A percentile compares a stretch with the other conserved stretches of the same genome.
Evolutionary conservation across 192 early-diverging fungal genomes (phyloP).

Genomic region (Pilobolus umbonatus): DNA sequence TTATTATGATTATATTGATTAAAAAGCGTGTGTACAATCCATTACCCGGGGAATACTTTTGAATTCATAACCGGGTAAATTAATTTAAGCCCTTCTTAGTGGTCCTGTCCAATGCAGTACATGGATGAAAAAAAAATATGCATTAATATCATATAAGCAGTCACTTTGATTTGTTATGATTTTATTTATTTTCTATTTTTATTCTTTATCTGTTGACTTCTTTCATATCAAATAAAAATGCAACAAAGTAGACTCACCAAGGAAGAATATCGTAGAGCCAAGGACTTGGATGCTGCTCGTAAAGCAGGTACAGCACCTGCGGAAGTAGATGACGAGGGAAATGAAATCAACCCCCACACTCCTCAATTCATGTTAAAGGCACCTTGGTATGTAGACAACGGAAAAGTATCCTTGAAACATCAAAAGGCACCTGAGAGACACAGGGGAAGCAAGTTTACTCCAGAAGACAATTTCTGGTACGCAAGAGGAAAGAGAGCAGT

Average conservation of each 20-base stretch:
- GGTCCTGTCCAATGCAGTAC: too few relatives aligned
- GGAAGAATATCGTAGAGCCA: slow-evolving; percentile 87
- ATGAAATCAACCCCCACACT: slow-evolving; percentile 98
- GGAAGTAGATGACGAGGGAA: slow-evolving; percentile 81
- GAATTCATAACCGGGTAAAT: too few relatives aligned
- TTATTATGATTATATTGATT: too few relatives aligned
- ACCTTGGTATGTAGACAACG: slow-evolving; percentile 89
- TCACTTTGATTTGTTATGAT: too few relatives aligned
- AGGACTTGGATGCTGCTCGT: slow-evolving; percentile 92
- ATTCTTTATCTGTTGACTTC: too few relatives aligned
- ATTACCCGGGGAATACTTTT: too few relatives aligned
- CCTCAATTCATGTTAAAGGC: slow-evolving; percentile 95
- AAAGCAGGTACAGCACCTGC: slow-evolving; percentile 90
- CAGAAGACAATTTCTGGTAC: slow-evolving; percentile 60
- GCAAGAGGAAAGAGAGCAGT: slow-evolving; percentile 65
- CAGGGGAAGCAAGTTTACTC: slow-evolving; percentile 25
- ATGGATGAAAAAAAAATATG: too few relatives aligned
- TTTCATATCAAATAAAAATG: slow-evolving; percentile 5
- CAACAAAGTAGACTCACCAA: slow-evolving; percentile 63
- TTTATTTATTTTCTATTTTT: too few relatives aligned
- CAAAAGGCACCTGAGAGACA: slow-evolving; percentile 56
- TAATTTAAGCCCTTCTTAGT: too few relatives aligned
- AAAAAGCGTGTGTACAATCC: too few relatives aligned
- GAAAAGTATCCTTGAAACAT: slow-evolving; percentile 82
- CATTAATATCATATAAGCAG: too few relatives aligned